Evolutionary conservation across 176 grass and related monocot species (phyloP).

Genomic region (Raddia guianensis): DNA sequence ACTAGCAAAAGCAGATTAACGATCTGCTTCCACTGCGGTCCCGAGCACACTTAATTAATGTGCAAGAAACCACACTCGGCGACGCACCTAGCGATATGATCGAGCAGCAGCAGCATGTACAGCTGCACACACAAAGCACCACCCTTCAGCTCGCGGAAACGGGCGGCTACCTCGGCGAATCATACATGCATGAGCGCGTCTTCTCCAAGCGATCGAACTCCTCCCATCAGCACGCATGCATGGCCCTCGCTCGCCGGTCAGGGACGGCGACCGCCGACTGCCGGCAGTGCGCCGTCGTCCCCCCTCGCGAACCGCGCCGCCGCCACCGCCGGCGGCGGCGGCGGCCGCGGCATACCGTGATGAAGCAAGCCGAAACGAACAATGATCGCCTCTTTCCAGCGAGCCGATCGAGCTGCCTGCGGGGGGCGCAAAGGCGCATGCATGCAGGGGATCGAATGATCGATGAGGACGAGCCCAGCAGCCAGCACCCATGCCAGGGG

Average conservation of each 20-base stretch:
- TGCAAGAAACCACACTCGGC: not conserved
- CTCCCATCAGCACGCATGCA: not conserved
- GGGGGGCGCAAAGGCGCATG: not conserved
- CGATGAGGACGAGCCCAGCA: slow-evolving; percentile 31
- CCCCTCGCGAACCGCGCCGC: slow-evolving; percentile 8
- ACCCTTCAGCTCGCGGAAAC: not conserved
- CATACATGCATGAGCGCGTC: not conserved
- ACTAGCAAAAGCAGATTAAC: too few species aligned
- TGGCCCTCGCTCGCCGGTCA: slow-evolving; percentile 17
- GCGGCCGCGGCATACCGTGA: not conserved
- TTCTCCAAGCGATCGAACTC: not conserved
- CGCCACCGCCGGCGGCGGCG: not conserved
- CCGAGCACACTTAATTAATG: too few species aligned
- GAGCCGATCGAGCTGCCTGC: not conserved
- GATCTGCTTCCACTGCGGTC: too few species aligned
- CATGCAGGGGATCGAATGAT: not conserved
- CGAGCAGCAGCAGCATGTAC: too few species aligned
- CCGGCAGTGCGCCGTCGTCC: slow-evolving; percentile 8
- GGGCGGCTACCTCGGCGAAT: slow-evolving; percentile 6
- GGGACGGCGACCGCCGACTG: slow-evolving; percentile 33
- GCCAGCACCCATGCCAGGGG: slow-evolving; percentile 30
- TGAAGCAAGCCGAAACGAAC: not conserved
- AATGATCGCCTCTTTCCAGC: slow-evolving; percentile 46
- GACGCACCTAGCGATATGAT: not conserved
- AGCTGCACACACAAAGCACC: too few species aligned